phyloP scores from a whole-genome alignment of 805 yeast species.

The Saccharomycopsis sp. region DNA sequence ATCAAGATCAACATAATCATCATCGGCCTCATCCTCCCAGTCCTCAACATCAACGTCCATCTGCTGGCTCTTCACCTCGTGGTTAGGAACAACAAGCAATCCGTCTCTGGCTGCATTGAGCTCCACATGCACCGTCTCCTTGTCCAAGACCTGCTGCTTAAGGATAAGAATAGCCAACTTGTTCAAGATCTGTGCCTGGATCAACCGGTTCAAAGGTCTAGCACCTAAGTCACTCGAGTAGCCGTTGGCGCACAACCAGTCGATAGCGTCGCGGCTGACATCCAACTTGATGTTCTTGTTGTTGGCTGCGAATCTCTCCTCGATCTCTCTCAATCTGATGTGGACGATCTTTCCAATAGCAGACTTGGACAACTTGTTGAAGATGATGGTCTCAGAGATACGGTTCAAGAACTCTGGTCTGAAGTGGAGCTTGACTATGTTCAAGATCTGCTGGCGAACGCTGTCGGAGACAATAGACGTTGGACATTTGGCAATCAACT shows the following conservation, averaged over 20 bases:
- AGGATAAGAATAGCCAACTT: conserved; percentile 82
- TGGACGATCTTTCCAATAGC: conserved; percentile 90
- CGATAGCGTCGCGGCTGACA: conserved; percentile 70
- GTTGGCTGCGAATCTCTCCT: conserved; percentile 74
- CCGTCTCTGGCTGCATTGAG: conserved; percentile 48
- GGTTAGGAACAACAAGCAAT: conserved; percentile 79
- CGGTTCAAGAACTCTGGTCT: conserved; percentile 97
- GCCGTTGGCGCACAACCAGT: conserved; percentile 77
- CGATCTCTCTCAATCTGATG: conserved; percentile 78
- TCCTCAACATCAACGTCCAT: conserved; percentile 52
- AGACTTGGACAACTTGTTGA: conserved; percentile 85
- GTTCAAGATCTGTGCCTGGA: conserved; percentile 83
- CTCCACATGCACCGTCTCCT: conserved; percentile 72
- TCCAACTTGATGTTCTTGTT: conserved; percentile 72
- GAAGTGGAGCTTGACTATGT: conserved; percentile 78
- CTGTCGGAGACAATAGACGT: conserved; percentile 56
- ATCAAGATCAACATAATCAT: conserved; percentile 35
- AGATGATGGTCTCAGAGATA: conserved; percentile 86
- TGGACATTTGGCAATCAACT: conserved; percentile 65
- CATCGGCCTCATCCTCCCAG: conserved; percentile 53
- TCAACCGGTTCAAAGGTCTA: conserved; percentile 87
- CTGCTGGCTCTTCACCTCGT: conserved; percentile 48
- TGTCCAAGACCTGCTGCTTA: conserved; percentile 80
- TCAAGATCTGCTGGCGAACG: conserved; percentile 76
- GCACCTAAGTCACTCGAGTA: conserved; percentile 95